phyloP scores from a whole-genome alignment of 768 basidiomycete species.

The Rubroboletus satanas region DNA sequence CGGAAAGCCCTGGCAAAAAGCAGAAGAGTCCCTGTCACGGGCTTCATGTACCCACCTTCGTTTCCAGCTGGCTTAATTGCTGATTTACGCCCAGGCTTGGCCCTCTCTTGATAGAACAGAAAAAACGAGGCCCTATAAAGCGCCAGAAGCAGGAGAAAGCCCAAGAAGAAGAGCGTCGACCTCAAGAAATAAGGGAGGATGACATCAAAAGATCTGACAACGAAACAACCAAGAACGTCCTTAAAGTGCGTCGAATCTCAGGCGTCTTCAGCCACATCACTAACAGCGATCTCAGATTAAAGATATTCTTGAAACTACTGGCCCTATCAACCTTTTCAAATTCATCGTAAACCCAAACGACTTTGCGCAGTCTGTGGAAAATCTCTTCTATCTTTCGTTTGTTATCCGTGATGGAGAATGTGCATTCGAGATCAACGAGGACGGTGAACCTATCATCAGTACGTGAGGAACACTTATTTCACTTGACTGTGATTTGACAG shows the following conservation, averaged over 20 bases:
- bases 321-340: slow-evolving; percentile 70
- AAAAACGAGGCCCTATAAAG: slow-evolving; percentile 59
- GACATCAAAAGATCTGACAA: slow-evolving; percentile 83
- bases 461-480: slow-evolving; percentile 25
- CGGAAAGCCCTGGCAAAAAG: slow-evolving; percentile 79
- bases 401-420: slow-evolving; percentile 83
- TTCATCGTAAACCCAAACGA: slow-evolving; percentile 88
- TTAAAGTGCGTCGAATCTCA: slow-evolving; percentile 46
- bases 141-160: slow-evolving; percentile 70
- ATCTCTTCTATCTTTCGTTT: slow-evolving; percentile 93
- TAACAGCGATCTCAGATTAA: slow-evolving; percentile 46
- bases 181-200: slow-evolving; percentile 77
- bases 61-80: background rate
- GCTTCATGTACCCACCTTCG: slow-evolving; percentile 68
- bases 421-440: slow-evolving; percentile 61
- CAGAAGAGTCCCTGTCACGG: slow-evolving; percentile 71
- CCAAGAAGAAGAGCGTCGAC: slow-evolving; percentile 61
- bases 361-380: slow-evolving; percentile 94
- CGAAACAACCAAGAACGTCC: slow-evolving; percentile 86
- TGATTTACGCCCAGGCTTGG: slow-evolving; percentile 67
- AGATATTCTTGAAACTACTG: slow-evolving; percentile 49
- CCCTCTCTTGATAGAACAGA: slow-evolving; percentile 82
- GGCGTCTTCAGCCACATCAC: background rate
- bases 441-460: slow-evolving; percentile 78
- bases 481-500: background rate